Evolutionary conservation across 108 stramenopile genomes (phyloP).

Genomic region (Cyclotella cryptica): DNA sequence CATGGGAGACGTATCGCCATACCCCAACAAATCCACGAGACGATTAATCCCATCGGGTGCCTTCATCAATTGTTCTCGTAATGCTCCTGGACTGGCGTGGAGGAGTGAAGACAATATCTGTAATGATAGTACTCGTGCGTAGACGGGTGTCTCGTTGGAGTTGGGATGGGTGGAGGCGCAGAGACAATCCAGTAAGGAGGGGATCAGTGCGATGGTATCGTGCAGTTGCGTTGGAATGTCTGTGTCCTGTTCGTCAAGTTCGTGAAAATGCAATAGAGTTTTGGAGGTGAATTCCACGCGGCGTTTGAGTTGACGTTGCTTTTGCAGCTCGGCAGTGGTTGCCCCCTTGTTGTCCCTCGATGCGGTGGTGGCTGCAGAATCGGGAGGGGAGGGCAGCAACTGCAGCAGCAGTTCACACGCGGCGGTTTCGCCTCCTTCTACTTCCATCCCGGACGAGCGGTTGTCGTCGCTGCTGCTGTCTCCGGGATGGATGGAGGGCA

Average conservation of each 20-base stretch:
- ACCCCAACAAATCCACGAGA: constrained; percentile 67
- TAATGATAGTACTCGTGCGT: constrained; percentile 71
- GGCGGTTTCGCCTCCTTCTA: constrained; percentile 47
- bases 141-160: constrained; percentile 28
- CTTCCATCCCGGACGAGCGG: constrained; percentile 34
- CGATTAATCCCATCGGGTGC: constrained; percentile 85
- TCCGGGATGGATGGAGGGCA: constrained; percentile 8
- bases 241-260: constrained; percentile 2
- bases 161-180: constrained; percentile 20
- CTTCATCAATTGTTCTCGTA: constrained; percentile 67
- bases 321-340: constrained; percentile 30
- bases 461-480: neutral
- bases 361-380: neutral
- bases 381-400: constrained; percentile 21
- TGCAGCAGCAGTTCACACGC: constrained; percentile 43
- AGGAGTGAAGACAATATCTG: constrained; percentile 59
- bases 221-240: no score
- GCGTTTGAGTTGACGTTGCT: constrained; percentile 34
- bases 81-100: constrained; percentile 38
- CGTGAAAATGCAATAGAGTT: constrained; percentile 46
- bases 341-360: neutral
- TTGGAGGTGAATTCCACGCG: constrained; percentile 41
- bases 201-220: constrained; percentile 28
- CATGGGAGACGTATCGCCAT: neutral
- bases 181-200: constrained; percentile 63